These are phyloP conservation scores for Fusarium solani-melongenae DNA, from an alignment of 2,329 filamentous ascomycete species.

Conservation along the genomic window DNA sequence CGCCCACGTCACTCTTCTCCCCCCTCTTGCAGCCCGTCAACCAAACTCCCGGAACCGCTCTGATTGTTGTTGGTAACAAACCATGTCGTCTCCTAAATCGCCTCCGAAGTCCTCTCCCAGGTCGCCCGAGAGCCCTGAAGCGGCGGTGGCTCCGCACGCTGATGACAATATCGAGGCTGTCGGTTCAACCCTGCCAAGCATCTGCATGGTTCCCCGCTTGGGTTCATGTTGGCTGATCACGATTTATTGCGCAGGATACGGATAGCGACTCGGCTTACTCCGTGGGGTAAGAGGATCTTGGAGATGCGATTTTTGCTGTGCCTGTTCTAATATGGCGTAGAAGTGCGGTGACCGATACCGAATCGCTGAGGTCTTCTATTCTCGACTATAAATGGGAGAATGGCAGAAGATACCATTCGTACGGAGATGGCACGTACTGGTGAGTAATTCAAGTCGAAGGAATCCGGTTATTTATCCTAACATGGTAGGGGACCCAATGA, in stretches of 20 bases:
- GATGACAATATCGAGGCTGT: not conserved
- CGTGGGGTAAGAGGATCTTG: conserved; percentile 2
- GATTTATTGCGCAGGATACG: conserved; percentile 7
- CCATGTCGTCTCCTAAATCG: conserved; percentile 2
- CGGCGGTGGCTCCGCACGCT: not conserved
- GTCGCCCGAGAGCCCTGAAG: not conserved
- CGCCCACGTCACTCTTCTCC: not conserved
- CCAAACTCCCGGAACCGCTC: not conserved
- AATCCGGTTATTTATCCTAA: too few relatives aligned
- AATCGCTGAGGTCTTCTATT: conserved; percentile 22
- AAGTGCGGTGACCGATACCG: conserved; percentile 16
- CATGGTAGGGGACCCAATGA: conserved; percentile 32
- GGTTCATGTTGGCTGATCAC: not conserved
- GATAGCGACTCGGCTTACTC: conserved; percentile 26
- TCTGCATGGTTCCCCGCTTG: not conserved
- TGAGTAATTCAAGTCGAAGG: too few relatives aligned
- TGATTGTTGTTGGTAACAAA: not conserved
- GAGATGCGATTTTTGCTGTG: not conserved
- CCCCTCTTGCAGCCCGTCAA: not conserved
- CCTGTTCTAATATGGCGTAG: not conserved
- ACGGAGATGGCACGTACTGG: conserved; percentile 27
- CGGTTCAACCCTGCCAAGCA: not conserved
- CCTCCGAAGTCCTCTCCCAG: not conserved
- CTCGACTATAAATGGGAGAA: conserved; percentile 30
- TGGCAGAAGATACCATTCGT: conserved; percentile 19